These are phyloP conservation scores for Stellera chamaejasme DNA, from an alignment of 345 rosid species.

Conservation along the genomic window DNA sequence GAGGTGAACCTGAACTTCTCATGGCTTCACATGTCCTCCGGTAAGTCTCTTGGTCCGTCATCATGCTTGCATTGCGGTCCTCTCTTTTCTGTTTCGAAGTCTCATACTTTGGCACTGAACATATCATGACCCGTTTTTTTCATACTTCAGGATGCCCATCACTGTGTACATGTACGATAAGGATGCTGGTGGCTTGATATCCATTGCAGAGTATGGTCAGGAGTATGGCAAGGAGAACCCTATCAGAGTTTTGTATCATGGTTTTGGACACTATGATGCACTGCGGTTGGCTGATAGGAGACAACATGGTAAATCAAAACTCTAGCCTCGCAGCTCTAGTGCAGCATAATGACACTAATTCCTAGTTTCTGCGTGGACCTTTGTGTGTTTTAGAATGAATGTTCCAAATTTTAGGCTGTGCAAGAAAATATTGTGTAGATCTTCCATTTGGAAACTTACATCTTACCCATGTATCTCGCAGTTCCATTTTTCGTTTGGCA, in stretches of 20 bases:
- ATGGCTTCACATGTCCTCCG: constrained; percentile 92
- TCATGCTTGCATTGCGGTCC: background rate
- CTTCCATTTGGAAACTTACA: too few species aligned
- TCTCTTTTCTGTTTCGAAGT: background rate
- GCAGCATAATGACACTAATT: too few species aligned
- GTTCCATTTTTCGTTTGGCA: too few species aligned
- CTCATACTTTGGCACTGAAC: too few species aligned
- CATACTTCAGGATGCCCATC: constrained; percentile 74
- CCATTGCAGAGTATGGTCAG: constrained; percentile 85
- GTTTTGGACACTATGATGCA: constrained; percentile 90
- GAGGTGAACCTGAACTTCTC: constrained; percentile 97
- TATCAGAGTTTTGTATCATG: constrained; percentile 70
- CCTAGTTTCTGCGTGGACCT: too few species aligned
- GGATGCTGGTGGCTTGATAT: constrained; percentile 66
- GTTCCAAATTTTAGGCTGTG: too few species aligned
- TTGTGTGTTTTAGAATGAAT: too few species aligned
- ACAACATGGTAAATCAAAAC: constrained; percentile 30
- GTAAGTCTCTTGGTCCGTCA: constrained; percentile 23
- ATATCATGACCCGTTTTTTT: background rate
- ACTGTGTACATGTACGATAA: constrained; percentile 71
- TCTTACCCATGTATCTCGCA: too few species aligned
- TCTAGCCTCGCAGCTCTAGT: constrained; percentile 13
- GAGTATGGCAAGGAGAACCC: constrained; percentile 83
- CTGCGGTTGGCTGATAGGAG: constrained; percentile 40
- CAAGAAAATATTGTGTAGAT: too few species aligned